A percentile compares a stretch with the other conserved stretches of the same genome.
phyloP scores from a whole-genome alignment of 2,329 filamentous ascomycete genomes.

The Sclerotinia glacialis region DNA sequence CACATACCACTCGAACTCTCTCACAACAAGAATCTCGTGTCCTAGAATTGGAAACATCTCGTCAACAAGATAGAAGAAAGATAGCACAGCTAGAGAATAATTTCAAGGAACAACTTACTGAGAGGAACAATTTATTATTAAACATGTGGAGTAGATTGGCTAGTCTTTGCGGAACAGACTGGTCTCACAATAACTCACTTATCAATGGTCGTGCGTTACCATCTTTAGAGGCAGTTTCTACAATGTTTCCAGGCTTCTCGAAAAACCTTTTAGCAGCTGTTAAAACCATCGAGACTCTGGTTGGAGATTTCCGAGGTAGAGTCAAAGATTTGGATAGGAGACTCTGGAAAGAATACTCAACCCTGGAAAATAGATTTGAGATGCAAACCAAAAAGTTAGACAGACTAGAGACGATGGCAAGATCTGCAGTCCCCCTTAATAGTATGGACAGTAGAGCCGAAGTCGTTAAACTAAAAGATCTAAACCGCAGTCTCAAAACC shows the following conservation, averaged over 20 bases:
- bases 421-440: conserved; percentile 55
- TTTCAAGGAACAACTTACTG: conserved; percentile 81
- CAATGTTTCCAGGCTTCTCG: conserved; percentile 82
- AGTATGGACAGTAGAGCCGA: conserved; percentile 45
- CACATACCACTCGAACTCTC: conserved; percentile 81
- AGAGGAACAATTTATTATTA: conserved; percentile 84
- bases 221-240: conserved; percentile 79
- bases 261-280: conserved; percentile 85
- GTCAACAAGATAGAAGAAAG: conserved; percentile 73
- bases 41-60: conserved; percentile 77
- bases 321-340: conserved; percentile 86
- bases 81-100: conserved; percentile 70
- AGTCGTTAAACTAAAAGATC: conserved; percentile 58
- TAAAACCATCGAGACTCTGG: conserved; percentile 79
- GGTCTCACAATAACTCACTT: conserved; percentile 84
- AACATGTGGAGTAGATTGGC: conserved; percentile 89
- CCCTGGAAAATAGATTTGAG: conserved; percentile 77
- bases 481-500: conserved; percentile 61
- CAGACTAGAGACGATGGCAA: conserved; percentile 75
- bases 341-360: conserved; percentile 86
- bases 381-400: conserved; percentile 81
- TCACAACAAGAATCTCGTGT: conserved; percentile 82
- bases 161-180: conserved; percentile 82
- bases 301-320: conserved; percentile 73
- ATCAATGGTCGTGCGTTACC: conserved; percentile 83